Conservation (phyloP, 257 asterid species). For the Nicotiana otophora region DNA sequence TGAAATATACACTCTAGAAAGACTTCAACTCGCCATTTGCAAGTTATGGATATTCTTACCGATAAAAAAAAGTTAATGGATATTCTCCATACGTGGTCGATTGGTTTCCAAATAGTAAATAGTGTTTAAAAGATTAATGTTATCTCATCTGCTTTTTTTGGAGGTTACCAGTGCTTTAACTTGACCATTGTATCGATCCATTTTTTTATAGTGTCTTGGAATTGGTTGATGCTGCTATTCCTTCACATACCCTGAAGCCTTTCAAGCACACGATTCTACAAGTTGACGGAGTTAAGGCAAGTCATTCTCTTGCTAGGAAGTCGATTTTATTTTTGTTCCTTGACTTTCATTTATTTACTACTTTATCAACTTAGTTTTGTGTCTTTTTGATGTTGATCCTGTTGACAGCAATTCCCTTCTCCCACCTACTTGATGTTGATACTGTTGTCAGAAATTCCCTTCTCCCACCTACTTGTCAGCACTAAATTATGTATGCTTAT, state of each 20-base stretch:
- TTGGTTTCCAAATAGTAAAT: neutral
- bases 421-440: neutral
- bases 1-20: constrained; percentile 1
- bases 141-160: neutral
- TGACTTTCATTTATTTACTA: neutral
- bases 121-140: neutral
- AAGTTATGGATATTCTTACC: neutral
- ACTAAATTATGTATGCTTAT: neutral
- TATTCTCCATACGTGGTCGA: neutral
- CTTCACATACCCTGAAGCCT: constrained; percentile 60
- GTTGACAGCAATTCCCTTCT: neutral
- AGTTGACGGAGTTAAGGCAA: constrained; percentile 92
- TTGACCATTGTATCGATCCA: constrained; percentile 16
- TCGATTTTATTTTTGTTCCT: neutral
- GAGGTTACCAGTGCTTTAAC: neutral
- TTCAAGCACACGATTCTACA: constrained; percentile 64
- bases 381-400: constrained; percentile 5
- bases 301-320: constrained; percentile 17
- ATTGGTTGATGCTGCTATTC: constrained; percentile 98
- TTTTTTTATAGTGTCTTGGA: constrained; percentile 62
- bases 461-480: neutral
- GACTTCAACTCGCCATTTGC: neutral
- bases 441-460: constrained; percentile 1
- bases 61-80: neutral
- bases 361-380: constrained; percentile 5